These are phyloP conservation scores for Alternaria alternata DNA, from an alignment of 2,329 filamentous ascomycete genomes.

Conservation along the genomic window DNA sequence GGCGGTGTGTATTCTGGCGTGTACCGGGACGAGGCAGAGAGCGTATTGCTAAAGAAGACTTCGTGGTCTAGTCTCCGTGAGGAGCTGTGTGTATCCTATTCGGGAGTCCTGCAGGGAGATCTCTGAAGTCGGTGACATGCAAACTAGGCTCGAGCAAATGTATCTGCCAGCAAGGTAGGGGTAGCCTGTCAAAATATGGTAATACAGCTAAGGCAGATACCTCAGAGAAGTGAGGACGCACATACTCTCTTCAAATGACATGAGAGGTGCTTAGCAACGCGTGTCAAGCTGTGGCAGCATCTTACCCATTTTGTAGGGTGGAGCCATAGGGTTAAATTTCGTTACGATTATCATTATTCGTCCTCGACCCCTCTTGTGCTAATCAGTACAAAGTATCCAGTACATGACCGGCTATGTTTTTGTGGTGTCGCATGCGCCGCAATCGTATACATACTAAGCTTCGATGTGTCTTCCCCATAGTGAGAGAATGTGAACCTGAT, in stretches of 20 bases:
- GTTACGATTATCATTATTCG: conserved; percentile 4
- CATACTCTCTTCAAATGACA: conserved; percentile 9
- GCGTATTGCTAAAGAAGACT: neutral
- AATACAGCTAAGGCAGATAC: neutral
- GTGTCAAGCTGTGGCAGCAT: neutral
- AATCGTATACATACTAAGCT: conserved; percentile 5
- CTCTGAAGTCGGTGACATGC: neutral
- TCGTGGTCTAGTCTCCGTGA: neutral
- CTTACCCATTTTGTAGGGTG: neutral
- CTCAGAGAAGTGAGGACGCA: neutral
- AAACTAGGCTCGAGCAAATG: conserved; percentile 1
- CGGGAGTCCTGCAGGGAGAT: neutral
- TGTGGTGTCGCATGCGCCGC: neutral
- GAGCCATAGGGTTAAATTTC: neutral
- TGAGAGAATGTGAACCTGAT: neutral
- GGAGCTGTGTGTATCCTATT: neutral
- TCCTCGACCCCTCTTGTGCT: conserved; percentile 4
- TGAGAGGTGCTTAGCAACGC: neutral
- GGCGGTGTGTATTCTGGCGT: conserved; percentile 10
- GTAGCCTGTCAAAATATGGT: neutral
- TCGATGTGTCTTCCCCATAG: neutral
- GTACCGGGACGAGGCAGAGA: neutral
- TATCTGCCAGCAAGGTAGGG: neutral
- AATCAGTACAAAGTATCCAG: conserved; percentile 8
- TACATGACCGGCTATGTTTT: conserved; percentile 10